A percentile compares a stretch with the other conserved stretches of the same genome.
phyloP scores from a whole-genome alignment of 163 green algal genomes.

The Prototheca wickerhamii region DNA sequence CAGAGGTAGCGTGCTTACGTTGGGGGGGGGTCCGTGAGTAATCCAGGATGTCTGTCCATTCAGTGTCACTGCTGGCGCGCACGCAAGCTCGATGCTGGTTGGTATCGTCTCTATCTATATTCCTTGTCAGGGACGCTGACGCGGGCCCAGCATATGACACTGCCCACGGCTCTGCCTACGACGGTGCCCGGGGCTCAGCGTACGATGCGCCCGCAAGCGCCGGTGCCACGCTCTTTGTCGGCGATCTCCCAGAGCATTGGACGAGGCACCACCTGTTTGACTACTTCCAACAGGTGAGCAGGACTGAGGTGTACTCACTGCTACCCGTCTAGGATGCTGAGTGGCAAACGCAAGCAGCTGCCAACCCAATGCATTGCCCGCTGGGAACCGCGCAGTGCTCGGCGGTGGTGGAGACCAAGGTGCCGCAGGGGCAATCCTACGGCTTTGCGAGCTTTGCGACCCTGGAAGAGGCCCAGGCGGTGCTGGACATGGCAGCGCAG shows the following conservation, averaged over 20 bases:
- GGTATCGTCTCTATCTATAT: no score
- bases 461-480: constrained; percentile 6
- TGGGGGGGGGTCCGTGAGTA: no score
- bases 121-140: no score
- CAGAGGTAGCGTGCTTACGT: no score
- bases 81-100: no score
- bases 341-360: no score
- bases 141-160: not conserved
- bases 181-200: not conserved
- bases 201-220: not conserved
- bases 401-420: constrained; percentile 13
- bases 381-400: not conserved
- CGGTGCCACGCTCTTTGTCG: constrained; percentile 31
- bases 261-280: constrained; percentile 11
- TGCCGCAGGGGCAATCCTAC: constrained; percentile 23
- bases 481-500: constrained; percentile 18
- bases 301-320: not conserved
- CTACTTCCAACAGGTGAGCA: constrained; percentile 16
- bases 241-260: constrained; percentile 30
- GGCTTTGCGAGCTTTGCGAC: constrained; percentile 30
- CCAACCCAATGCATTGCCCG: not conserved
- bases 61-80: no score
- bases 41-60: no score
- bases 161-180: not conserved
- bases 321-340: no score